Evolutionary conservation across 768 basidiomycete species (phyloP).

Genomic region (Fomitopsis pulvina): DNA sequence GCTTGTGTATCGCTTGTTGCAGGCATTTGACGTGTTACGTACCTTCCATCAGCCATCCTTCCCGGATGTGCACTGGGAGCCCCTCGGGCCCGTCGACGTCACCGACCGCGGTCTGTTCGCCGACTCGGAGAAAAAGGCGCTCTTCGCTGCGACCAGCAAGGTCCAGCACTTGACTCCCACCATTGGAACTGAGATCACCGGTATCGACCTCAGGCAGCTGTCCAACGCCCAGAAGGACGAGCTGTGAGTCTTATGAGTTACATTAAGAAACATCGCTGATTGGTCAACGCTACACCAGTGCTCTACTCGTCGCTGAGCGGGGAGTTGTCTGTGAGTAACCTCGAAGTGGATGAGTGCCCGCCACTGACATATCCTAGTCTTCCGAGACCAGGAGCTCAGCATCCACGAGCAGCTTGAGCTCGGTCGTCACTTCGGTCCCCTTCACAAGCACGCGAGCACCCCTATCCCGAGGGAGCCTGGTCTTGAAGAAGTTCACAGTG

Average conservation of each 20-base stretch:
- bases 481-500: slow-evolving; percentile 71
- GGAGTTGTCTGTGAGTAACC: slow-evolving; percentile 62
- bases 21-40: not conserved
- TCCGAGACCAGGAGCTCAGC: slow-evolving; percentile 66
- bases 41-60: slow-evolving; percentile 45
- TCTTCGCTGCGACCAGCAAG: slow-evolving; percentile 59
- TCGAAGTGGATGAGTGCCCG: not conserved
- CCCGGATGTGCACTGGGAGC: slow-evolving; percentile 58
- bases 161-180: slow-evolving; percentile 62
- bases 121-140: slow-evolving; percentile 59
- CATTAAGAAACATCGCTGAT: not conserved
- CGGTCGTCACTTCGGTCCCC: slow-evolving; percentile 62
- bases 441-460: slow-evolving; percentile 82
- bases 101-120: slow-evolving; percentile 63
- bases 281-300: slow-evolving; percentile 31
- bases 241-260: slow-evolving; percentile 38
- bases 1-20: not conserved
- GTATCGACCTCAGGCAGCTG: slow-evolving; percentile 68
- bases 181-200: slow-evolving; percentile 70
- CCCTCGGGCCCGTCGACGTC: slow-evolving; percentile 50
- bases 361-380: slow-evolving; percentile 37
- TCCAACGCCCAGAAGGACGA: slow-evolving; percentile 70
- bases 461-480: slow-evolving; percentile 65
- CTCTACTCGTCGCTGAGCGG: slow-evolving; percentile 67
- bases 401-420: slow-evolving; percentile 69